Conservation (phyloP, 2,329 filamentous ascomycete genomes). For the Rhinocladiella mackenziei region DNA sequence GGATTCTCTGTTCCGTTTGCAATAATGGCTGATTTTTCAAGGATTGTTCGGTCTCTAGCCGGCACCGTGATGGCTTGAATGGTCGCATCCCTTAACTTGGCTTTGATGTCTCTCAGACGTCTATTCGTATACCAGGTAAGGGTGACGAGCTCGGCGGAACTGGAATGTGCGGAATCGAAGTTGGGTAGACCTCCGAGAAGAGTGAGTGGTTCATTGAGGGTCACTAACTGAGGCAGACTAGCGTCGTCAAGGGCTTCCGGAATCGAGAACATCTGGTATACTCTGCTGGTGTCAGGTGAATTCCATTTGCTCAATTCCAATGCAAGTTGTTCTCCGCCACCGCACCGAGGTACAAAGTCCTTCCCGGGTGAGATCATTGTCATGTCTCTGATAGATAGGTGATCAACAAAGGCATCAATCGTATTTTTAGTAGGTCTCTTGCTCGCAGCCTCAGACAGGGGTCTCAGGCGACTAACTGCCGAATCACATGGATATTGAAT, state of each 20-base stretch:
- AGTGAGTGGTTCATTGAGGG: conserved; percentile 17
- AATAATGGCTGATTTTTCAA: conserved; percentile 12
- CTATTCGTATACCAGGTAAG: conserved; percentile 15
- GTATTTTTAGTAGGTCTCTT: background rate
- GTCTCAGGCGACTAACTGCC: conserved; percentile 18
- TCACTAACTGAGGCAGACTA: conserved; percentile 9
- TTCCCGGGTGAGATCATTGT: conserved; percentile 1
- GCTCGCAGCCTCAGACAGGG: conserved; percentile 5
- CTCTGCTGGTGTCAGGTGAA: background rate
- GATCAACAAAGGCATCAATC: conserved; percentile 17
- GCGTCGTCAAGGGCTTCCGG: background rate
- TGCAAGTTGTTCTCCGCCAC: background rate
- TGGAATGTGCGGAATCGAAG: background rate
- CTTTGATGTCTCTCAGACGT: conserved; percentile 8
- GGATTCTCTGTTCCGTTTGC: background rate
- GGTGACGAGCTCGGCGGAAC: conserved; percentile 5
- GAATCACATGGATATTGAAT: conserved; percentile 23
- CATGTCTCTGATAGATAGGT: conserved; percentile 18
- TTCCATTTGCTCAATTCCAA: conserved; percentile 5
- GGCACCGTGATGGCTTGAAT: background rate
- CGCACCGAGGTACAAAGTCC: background rate
- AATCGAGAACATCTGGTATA: conserved; percentile 3
- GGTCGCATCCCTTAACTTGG: conserved; percentile 4
- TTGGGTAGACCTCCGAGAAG: conserved; percentile 1
- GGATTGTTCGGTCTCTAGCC: conserved; percentile 13